Evolutionary conservation across 2,329 filamentous ascomycete species (phyloP), one percentile per base, ranked within the genome.

Genomic region (Hymenoscyphus repandus): DNA sequence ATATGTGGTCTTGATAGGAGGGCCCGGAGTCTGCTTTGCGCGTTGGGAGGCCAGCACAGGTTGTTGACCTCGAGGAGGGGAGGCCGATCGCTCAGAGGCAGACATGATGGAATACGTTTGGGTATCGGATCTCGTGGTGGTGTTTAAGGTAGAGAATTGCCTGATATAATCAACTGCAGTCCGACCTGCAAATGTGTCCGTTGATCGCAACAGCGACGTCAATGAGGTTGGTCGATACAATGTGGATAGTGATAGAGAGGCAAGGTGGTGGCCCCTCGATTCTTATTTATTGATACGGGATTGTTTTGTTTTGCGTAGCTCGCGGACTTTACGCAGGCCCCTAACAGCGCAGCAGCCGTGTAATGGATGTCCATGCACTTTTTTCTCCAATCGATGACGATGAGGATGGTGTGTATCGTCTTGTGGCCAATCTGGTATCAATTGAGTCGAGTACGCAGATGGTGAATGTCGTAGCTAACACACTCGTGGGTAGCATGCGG

Each of bases 1-100:
- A 68, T 79, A 84, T 32, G 70, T 62, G 54, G 67, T 37, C 55
- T 66, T 58, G 7, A 13, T 48, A 5, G 50, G 48, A 15, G 56
- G 53, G 42, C 60, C 49, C 18, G 52, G 64, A 47, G 66, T 64
- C 52, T 70, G 66, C 51, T 69, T 70, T 33, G 66, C 67, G 54
- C 73, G 68, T 61, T 75, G 72, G 27, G 74, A 74, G 32, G 76
- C 74, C 44, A 76, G 65, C 54, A 73, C 68, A 22, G 72, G 69
- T 60, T 75, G 72, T 58, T 75, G 76, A 30, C 63, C 52, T 50
- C 63, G 61, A 50, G 68, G 63, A 49, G 69, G 64, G 30, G 62
- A 46, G n/a, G 60, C 53, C 31, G 62, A 53, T 36, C 48, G 58
- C 13, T 58, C 53, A 27, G 63, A 56, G 10, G 66, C 55, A 53